Base-by-base conservation (phyloP, 2,329 filamentous ascomycete species). In the Neocatenulostroma microsporum region DNA sequence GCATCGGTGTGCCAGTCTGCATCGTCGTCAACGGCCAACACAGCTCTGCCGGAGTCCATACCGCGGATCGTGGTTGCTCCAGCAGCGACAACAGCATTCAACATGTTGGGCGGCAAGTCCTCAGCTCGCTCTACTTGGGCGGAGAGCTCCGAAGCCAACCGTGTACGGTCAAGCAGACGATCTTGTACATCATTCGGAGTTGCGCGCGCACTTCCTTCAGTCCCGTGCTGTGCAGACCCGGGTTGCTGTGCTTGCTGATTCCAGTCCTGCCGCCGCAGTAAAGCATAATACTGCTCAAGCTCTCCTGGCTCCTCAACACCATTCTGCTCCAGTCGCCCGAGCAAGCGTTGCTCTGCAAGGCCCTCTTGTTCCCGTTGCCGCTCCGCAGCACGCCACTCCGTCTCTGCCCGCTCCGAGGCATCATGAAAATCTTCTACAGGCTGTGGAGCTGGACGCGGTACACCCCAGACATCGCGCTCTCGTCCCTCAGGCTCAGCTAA, bases 401-500 rank as follows among this genome's bases (percentile, higher is more conserved):
- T 36, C 13, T 15, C 11, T 26, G 17, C 14, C 30, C 19, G 28
- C 20, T 37, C 12, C 8, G 13, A 15, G 31, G 23, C 15, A 33
- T 30, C 17, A n/a, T n/a, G n/a, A 5, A 30, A 12, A 11, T 6
- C 29, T 7, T 6, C 9, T 11, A 20, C 17, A 8, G 7, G 9
- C 17, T 9, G 11, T 25, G 18, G 7, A 8, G 21, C 19, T 23
- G 32, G 40, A 8, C 27, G 39, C n/a, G 54, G 54, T 9, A 58
- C 55, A 25, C 55, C 50, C 55, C 55, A 56, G 8, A 56, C 48
- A 44, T 58, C 55, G 18, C 41, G 39, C 13, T 50, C 41, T 18
- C 41, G 34, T 4, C 11, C 26, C 23, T 48, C 34, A 5, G 54
- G 24, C 32, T 53, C 55, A n/a, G 39, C 32, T 21, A 55, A 28